A percentile compares a stretch with the other conserved stretches of the same genome.
Conservation (phyloP, 1,139 yeast genomes). For the Suhomyces ambrosiae region DNA sequence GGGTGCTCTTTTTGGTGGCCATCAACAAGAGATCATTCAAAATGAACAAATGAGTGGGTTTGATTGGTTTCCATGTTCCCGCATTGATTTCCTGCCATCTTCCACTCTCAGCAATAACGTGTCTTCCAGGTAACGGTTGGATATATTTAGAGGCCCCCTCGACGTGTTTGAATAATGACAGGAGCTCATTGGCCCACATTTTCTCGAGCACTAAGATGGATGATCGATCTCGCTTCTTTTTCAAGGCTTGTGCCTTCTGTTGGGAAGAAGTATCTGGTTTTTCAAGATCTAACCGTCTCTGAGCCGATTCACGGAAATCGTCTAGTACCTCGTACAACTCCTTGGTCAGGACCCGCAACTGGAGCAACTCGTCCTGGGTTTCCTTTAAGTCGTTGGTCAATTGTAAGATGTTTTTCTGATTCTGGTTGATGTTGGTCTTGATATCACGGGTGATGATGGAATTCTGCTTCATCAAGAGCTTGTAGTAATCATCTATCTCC, state of each 20-base stretch:
- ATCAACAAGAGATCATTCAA: conserved; percentile 76
- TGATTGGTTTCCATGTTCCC: conserved; percentile 82
- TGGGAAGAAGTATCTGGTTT: conserved; percentile 19
- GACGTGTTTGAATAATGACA: conserved; percentile 73
- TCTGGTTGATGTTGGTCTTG: conserved; percentile 64
- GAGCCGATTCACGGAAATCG: conserved; percentile 72
- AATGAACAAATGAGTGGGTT: conserved; percentile 74
- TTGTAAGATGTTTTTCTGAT: conserved; percentile 70
- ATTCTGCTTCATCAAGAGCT: conserved; percentile 55
- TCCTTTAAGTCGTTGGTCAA: conserved; percentile 66
- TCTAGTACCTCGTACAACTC: conserved; percentile 64
- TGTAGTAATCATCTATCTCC: conserved; percentile 72
- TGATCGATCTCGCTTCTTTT: conserved; percentile 55
- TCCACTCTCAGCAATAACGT: conserved; percentile 75
- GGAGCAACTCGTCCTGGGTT: conserved; percentile 66
- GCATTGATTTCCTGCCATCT: conserved; percentile 88
- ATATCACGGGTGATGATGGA: conserved; percentile 62
- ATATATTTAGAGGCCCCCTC: conserved; percentile 88
- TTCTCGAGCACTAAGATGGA: conserved; percentile 74
- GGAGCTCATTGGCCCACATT: conserved; percentile 79
- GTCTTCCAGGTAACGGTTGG: conserved; percentile 79
- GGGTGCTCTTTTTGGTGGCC: conserved; percentile 60
- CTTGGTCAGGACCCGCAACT: conserved; percentile 59
- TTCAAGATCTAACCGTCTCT: conserved; percentile 53
- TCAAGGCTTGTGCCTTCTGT: conserved; percentile 14